Conservation (phyloP, 2,329 filamentous ascomycete species). For the Fusarium marasasianum region DNA sequence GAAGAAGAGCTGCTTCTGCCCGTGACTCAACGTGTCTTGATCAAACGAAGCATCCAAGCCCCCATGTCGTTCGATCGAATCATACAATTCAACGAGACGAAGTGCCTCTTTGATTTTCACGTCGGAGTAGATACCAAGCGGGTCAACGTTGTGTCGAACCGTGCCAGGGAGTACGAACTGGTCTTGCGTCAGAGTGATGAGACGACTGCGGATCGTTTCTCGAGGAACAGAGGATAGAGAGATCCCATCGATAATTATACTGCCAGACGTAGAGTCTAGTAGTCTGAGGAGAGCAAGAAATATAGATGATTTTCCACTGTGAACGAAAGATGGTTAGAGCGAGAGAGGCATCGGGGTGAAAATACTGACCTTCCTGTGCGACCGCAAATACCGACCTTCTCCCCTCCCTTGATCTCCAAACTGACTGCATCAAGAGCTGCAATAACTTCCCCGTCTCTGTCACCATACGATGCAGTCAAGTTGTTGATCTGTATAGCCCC, state of each 20-base stretch:
- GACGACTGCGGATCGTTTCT: conserved; percentile 53
- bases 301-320: conserved; percentile 62
- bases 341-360: background rate
- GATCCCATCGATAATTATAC: conserved; percentile 56
- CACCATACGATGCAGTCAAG: conserved; percentile 44
- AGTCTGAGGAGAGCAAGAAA: conserved; percentile 59
- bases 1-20: conserved; percentile 61
- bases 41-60: conserved; percentile 51
- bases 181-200: conserved; percentile 61
- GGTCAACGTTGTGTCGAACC: conserved; percentile 60
- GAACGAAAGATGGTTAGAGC: background rate
- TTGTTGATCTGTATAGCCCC: conserved; percentile 43
- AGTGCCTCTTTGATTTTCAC: conserved; percentile 53
- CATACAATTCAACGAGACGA: conserved; percentile 54
- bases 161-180: conserved; percentile 58
- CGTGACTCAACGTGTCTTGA: conserved; percentile 51
- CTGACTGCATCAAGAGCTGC: conserved; percentile 38
- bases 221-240: conserved; percentile 53
- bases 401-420: conserved; percentile 47
- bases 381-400: conserved; percentile 63
- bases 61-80: conserved; percentile 50
- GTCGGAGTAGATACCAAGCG: conserved; percentile 45
- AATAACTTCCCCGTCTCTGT: background rate
- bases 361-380: conserved; percentile 53
- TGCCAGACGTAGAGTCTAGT: conserved; percentile 51